phyloP scores from a whole-genome alignment of 2,329 filamentous ascomycete species.

The Fusarium miscanthi region DNA sequence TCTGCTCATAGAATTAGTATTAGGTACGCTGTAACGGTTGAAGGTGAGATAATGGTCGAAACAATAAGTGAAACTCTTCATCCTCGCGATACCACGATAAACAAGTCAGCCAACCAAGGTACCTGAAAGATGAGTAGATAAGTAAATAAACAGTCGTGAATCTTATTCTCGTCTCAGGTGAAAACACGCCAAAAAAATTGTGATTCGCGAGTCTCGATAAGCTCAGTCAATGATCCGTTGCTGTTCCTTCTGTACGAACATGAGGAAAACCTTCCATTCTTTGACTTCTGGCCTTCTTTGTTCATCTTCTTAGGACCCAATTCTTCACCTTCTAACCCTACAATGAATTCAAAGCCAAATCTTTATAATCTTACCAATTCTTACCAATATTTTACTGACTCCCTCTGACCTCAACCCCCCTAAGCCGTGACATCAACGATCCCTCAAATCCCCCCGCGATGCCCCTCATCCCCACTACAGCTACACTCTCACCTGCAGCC shows the following conservation, averaged over 20 bases:
- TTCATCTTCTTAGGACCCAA: no score
- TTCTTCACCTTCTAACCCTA: neutral
- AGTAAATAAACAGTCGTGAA: neutral
- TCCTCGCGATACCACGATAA: neutral
- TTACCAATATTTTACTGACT: constrained; percentile 6
- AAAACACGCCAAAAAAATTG: neutral
- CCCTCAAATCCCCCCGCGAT: constrained; percentile 4
- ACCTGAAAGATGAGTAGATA: neutral
- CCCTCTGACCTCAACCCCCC: neutral
- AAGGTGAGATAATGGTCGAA: neutral
- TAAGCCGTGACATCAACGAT: constrained; percentile 20
- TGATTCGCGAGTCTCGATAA: neutral
- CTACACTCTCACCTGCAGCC: constrained; percentile 4
- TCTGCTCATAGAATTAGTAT: neutral
- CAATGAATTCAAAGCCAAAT: neutral
- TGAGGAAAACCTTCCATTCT: neutral
- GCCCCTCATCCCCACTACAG: constrained; percentile 31
- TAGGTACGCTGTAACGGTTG: neutral
- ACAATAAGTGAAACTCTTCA: neutral
- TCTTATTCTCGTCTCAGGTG: neutral
- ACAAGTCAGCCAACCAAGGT: neutral
- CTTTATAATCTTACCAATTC: constrained; percentile 9
- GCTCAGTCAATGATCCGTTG: neutral
- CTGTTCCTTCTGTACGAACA: neutral
- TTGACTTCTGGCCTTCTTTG: neutral